A percentile compares a stretch with the other conserved stretches of the same genome.
Conservation (phyloP, 805 yeast species). For the Phaffomyces opuntiae region DNA sequence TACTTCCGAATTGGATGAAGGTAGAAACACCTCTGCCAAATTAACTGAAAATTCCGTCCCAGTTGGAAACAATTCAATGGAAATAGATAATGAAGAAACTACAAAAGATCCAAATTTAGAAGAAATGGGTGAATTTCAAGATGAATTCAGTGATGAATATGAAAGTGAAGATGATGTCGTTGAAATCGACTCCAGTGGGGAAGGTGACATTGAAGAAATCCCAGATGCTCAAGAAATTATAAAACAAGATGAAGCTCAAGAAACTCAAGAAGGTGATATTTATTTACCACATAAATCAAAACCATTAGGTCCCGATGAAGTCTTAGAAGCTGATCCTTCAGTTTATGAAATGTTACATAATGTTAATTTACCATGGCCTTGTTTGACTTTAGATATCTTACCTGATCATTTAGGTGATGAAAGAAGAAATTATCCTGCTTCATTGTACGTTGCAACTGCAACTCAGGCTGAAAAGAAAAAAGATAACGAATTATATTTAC, state of each 20-base stretch:
- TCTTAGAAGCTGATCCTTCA: slow-evolving; percentile 90
- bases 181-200: slow-evolving; percentile 63
- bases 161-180: slow-evolving; percentile 89
- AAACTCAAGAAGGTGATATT: slow-evolving; percentile 38
- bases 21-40: slow-evolving; percentile 22
- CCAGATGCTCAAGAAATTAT: slow-evolving; percentile 28
- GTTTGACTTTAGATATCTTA: slow-evolving; percentile 81
- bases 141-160: slow-evolving; percentile 83
- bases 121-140: slow-evolving; percentile 82
- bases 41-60: slow-evolving; percentile 13
- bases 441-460: slow-evolving; percentile 80
- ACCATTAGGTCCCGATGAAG: slow-evolving; percentile 94
- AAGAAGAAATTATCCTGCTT: slow-evolving; percentile 85
- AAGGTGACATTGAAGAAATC: slow-evolving; percentile 29
- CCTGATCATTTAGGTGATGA: slow-evolving; percentile 85
- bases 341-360: slow-evolving; percentile 96
- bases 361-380: slow-evolving; percentile 94
- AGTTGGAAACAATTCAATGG: slow-evolving; percentile 19
- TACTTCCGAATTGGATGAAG: slow-evolving; percentile 13
- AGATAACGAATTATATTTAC: slow-evolving; percentile 81
- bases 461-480: slow-evolving; percentile 85
- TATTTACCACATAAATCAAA: slow-evolving; percentile 84
- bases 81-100: slow-evolving; percentile 17
- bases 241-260: slow-evolving; percentile 30
- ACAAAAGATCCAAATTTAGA: slow-evolving; percentile 29